Evolutionary conservation across 2,329 filamentous ascomycete genomes (phyloP), one percentile per base, ranked within the genome.

Genomic region (Scedosporium apiospermum): DNA sequence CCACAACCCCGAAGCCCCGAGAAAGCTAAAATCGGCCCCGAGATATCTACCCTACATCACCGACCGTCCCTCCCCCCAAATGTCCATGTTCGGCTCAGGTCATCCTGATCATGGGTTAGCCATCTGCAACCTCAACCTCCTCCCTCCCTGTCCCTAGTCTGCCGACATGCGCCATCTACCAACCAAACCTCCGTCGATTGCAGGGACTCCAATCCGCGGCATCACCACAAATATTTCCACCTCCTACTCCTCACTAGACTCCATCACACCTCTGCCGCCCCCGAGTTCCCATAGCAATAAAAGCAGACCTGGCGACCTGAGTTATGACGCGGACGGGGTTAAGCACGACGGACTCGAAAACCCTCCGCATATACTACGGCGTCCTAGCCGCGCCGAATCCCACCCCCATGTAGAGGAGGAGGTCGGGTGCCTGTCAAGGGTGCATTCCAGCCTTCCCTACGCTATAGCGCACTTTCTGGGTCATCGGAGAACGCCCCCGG

Each of bases 401-500:
- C 51, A 58, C 10, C 34, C 51, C 14, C 53, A 55, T 6, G 51
- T 55, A 10, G 27, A 21, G 16, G 53, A 62, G 53, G 53, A 38
- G 6, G 21, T 61, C n/a, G 18, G 23, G 23, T 55, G n/a, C 6
- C 12, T 27, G 18, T 5, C 49, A 1, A 23, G 27, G 38, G 41
- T 55, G n/a, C 34, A 57, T 16, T 12, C 16, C 5, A 49, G 77
- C 55, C 70, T 96, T 1, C 92, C 91, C 0, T 78, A 77, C 57
- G 82, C 82, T 0, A 70, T 95, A 21, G 82, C 89, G 21, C 82
- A 85, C 66, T 88, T 91, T 67, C 75, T 96, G 1, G 88, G 89
- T 10, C 76, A 89, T 69, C 82, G 88, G 64, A 74, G 69, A 57
- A 38, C 71, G 27, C 67, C 72, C 66, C 67, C 73, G 57, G 26